Conservation (phyloP, 2,329 filamentous ascomycete genomes). For the Arthroderma sp. region DNA sequence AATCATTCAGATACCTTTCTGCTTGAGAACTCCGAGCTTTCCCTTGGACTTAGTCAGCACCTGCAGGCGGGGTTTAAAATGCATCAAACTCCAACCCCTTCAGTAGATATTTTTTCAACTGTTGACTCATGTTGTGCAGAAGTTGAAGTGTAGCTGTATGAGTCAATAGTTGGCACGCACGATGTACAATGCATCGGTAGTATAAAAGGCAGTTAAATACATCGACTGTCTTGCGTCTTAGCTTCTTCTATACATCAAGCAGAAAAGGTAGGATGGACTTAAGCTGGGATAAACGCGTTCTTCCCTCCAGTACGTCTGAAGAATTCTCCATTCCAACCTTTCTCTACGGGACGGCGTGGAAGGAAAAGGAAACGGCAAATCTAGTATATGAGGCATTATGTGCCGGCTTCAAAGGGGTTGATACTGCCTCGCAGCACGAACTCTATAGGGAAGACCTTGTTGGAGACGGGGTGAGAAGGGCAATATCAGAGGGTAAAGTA, state of each 20-base stretch:
- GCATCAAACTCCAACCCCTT: no score
- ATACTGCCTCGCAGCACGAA: slow-evolving; percentile 65
- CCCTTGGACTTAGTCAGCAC: no score
- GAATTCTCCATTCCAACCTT: slow-evolving; percentile 30
- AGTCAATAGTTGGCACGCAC: no score
- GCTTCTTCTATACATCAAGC: background rate
- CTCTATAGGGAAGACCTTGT: slow-evolving; percentile 66
- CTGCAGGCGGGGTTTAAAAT: no score
- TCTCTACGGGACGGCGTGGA: slow-evolving; percentile 80
- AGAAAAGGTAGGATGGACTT: background rate
- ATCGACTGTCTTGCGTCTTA: no score
- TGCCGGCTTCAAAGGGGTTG: slow-evolving; percentile 57
- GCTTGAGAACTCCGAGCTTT: no score
- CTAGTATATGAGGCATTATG: slow-evolving; percentile 57
- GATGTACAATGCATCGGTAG: no score
- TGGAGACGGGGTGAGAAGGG: slow-evolving; percentile 50
- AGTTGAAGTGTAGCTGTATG: no score
- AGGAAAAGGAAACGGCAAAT: slow-evolving; percentile 52
- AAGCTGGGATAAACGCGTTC: slow-evolving; percentile 1
- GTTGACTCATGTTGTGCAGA: no score
- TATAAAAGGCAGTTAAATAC: no score
- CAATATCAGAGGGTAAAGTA: slow-evolving; percentile 47
- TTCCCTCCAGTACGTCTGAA: slow-evolving; percentile 1
- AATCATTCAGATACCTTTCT: no score
- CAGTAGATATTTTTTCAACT: no score